phyloP scores from a whole-genome alignment of 345 rosid genomes.

The Psidium friedrichsthalianum region DNA sequence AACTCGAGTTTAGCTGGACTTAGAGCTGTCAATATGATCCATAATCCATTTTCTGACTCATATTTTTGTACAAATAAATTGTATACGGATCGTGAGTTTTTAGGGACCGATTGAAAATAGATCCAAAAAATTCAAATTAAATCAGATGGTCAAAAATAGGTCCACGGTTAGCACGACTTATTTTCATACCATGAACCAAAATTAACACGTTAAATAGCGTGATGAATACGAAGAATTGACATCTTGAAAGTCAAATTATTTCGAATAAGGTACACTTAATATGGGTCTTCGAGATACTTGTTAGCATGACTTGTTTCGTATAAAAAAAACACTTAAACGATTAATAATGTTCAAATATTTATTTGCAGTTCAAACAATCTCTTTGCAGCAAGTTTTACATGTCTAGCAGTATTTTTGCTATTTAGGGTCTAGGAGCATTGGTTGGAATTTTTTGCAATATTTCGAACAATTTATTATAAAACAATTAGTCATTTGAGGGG shows the following conservation, averaged over 20 bases:
- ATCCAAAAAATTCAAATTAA: too few species aligned
- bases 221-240: neutral
- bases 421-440: too few species aligned
- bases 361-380: neutral
- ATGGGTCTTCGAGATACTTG: neutral
- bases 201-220: neutral
- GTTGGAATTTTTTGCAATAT: neutral
- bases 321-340: accelerated
- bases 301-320: neutral
- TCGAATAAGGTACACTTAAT: neutral
- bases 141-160: too few species aligned
- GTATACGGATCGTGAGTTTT: too few species aligned
- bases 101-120: too few species aligned
- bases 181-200: too few species aligned
- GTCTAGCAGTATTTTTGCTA: too few species aligned
- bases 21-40: too few species aligned
- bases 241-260: neutral
- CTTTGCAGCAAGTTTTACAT: neutral
- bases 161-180: too few species aligned
- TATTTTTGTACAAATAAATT: too few species aligned
- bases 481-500: neutral
- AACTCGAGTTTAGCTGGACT: too few species aligned
- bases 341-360: neutral
- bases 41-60: too few species aligned
- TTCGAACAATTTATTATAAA: neutral